Evolutionary conservation across 345 rosid species (phyloP).

Genomic region (Eutrema yunnanense): DNA sequence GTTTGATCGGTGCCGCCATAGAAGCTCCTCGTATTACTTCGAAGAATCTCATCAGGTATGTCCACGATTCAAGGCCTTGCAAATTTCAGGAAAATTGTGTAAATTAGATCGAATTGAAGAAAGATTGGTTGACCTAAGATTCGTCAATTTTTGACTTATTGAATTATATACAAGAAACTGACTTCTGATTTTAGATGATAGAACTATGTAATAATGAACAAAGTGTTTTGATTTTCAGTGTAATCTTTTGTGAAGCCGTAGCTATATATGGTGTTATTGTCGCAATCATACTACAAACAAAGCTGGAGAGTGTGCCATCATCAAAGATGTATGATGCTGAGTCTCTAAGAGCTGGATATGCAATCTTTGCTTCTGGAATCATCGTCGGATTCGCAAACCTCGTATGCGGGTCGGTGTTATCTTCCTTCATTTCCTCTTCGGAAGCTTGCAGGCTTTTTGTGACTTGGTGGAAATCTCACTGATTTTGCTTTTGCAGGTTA

Average conservation of each 20-base stretch:
- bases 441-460: not conserved
- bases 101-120: not conserved
- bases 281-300: constrained; percentile 91
- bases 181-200: not conserved
- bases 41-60: constrained; percentile 84
- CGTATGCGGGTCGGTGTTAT: constrained; percentile 67
- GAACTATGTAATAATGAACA: not conserved
- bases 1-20: constrained; percentile 91
- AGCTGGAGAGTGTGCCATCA: constrained; percentile 79
- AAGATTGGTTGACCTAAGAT: not conserved
- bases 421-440: not conserved
- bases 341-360: constrained; percentile 94
- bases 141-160: not conserved
- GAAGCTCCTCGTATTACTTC: constrained; percentile 95
- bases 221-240: constrained; percentile 36
- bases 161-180: not conserved
- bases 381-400: constrained; percentile 98
- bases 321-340: constrained; percentile 58
- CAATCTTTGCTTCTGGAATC: constrained; percentile 96
- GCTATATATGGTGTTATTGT: constrained; percentile 97
- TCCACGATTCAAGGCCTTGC: not conserved
- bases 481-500: constrained; percentile 37
- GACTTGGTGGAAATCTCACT: not conserved
- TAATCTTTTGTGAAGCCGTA: constrained; percentile 94
- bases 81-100: not conserved